These are phyloP conservation scores for Colletotrichum sp. DNA, from an alignment of 2,329 filamentous ascomycete species.

Conservation along the genomic window DNA sequence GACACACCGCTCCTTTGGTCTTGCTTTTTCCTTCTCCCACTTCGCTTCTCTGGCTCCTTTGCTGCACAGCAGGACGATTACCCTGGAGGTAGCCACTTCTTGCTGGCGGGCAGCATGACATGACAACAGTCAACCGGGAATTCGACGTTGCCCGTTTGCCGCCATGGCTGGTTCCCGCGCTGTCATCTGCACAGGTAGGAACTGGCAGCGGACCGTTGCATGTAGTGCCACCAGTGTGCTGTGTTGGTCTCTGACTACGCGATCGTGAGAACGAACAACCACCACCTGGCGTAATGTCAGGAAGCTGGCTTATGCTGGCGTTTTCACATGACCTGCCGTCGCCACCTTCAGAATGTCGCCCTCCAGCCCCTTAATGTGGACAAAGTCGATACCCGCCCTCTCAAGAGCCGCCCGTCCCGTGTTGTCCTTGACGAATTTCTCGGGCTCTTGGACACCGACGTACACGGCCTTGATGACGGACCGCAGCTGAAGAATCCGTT, in stretches of 20 bases:
- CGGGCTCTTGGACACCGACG: slow-evolving; percentile 86
- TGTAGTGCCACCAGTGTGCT: not conserved
- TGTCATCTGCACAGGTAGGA: not conserved
- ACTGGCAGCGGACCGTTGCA: not conserved
- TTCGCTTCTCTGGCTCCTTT: not conserved
- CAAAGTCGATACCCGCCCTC: slow-evolving; percentile 74
- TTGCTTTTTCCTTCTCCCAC: not conserved
- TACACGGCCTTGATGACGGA: slow-evolving; percentile 78
- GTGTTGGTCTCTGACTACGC: not conserved
- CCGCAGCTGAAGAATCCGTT: slow-evolving; percentile 73
- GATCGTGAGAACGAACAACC: not conserved
- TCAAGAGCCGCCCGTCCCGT: slow-evolving; percentile 74
- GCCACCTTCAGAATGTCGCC: slow-evolving; percentile 82
- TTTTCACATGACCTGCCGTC: slow-evolving; percentile 74
- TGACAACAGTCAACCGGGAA: not conserved
- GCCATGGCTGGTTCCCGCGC: not conserved
- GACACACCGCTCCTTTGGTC: not conserved
- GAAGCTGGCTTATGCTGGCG: not conserved
- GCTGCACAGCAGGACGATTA: not conserved
- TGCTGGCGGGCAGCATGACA: not conserved
- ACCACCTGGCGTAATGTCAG: not conserved
- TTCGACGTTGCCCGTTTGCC: not conserved
- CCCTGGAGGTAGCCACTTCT: not conserved
- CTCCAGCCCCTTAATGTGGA: slow-evolving; percentile 78
- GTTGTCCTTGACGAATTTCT: slow-evolving; percentile 87